phyloP scores from a whole-genome alignment of 2,329 filamentous ascomycete genomes.

The Pseudogymnoascus sp. region DNA sequence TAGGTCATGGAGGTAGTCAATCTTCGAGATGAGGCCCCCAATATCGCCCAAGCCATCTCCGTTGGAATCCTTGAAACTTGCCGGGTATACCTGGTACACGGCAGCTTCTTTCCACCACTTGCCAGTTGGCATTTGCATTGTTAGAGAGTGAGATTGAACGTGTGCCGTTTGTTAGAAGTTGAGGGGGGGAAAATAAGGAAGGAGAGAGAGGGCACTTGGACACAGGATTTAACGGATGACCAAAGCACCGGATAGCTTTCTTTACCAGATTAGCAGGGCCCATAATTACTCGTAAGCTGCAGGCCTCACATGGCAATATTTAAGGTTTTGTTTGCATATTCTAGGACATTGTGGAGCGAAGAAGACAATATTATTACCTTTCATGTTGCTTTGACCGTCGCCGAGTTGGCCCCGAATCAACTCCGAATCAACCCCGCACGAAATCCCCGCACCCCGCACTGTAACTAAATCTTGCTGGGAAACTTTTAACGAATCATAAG shows the following conservation, averaged over 20 bases:
- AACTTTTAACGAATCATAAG: neutral
- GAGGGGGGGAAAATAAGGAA: neutral
- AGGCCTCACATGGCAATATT: neutral
- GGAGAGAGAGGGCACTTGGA: neutral
- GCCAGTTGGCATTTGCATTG: neutral
- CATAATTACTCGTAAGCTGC: neutral
- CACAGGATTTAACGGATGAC: too few species aligned
- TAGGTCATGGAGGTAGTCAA: slow-evolving; percentile 52
- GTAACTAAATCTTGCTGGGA: neutral
- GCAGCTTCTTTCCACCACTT: slow-evolving; percentile 51
- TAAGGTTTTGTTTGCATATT: neutral
- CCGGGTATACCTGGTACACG: slow-evolving; percentile 52
- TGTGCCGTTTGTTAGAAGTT: too few species aligned
- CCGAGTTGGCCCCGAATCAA: neutral
- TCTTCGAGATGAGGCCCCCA: slow-evolving; percentile 51
- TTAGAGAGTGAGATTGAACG: neutral
- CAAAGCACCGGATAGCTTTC: neutral
- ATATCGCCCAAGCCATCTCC: slow-evolving; percentile 54
- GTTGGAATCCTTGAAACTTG: slow-evolving; percentile 49
- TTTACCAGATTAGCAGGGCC: neutral
- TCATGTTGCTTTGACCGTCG: neutral
- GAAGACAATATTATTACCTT: neutral
- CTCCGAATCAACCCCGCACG: slow-evolving; percentile 1
- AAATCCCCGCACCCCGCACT: neutral
- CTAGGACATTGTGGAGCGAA: neutral